These are phyloP conservation scores for Xylaria sp. DNA, from an alignment of 2,329 filamentous ascomycete species.

Conservation along the genomic window DNA sequence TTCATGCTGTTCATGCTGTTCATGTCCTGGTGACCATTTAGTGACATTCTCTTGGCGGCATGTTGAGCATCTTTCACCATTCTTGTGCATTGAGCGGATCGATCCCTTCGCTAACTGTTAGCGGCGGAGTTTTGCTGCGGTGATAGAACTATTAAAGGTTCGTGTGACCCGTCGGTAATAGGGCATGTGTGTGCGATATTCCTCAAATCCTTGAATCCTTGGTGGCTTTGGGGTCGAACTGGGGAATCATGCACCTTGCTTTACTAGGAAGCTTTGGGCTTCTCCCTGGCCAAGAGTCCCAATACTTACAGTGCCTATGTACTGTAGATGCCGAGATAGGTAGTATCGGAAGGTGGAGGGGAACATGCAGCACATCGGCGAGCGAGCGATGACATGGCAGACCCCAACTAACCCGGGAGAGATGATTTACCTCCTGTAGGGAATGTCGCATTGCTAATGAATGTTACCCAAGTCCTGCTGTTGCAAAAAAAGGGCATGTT, in stretches of 20 bases:
- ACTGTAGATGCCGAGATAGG: no score
- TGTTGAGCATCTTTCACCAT: not conserved
- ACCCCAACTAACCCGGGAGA: not conserved
- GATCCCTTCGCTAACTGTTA: not conserved
- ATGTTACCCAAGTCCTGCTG: no score
- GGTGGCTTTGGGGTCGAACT: not conserved
- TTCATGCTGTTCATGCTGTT: no score
- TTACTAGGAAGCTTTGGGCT: slow-evolving; percentile 12
- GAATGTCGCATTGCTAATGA: slow-evolving; percentile 10
- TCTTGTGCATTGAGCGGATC: not conserved
- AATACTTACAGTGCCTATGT: not conserved
- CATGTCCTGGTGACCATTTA: not conserved
- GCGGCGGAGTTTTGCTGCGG: slow-evolving; percentile 16
- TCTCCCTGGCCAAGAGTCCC: slow-evolving; percentile 4
- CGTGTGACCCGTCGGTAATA: slow-evolving; percentile 22
- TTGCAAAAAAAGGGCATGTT: no score
- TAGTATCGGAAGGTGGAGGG: slow-evolving; percentile 13
- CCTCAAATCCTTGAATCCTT: no score
- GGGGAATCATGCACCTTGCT: slow-evolving; percentile 13
- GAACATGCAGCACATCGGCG: slow-evolving; percentile 21
- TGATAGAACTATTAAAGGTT: slow-evolving; percentile 16
- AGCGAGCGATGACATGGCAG: slow-evolving; percentile 24
- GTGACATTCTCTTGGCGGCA: not conserved
- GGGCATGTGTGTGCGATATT: slow-evolving; percentile 16
- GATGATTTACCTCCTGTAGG: not conserved